Percentiles rank a stretch among this genome's conserved stretches.
Evolutionary conservation across 2,329 filamentous ascomycete species (phyloP).

Genomic region (Fusarium dlaminii): DNA sequence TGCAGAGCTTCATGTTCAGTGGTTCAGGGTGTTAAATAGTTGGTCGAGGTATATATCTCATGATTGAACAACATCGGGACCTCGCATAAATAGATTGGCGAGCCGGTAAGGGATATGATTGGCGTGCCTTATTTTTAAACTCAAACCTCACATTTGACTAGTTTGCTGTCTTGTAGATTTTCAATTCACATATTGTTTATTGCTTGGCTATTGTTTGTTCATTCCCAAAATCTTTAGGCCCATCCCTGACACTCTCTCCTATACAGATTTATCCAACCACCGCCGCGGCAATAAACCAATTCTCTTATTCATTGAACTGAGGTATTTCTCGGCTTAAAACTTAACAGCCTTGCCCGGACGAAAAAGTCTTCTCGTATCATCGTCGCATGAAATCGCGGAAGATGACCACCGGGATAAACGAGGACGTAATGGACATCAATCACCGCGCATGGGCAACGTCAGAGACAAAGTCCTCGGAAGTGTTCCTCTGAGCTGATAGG

Average conservation of each 20-base stretch:
- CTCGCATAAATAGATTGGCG: slow-evolving; percentile 6
- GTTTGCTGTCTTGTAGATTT: neutral
- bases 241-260: neutral
- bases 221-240: neutral
- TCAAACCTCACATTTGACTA: neutral
- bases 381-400: slow-evolving; percentile 34
- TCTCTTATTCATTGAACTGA: slow-evolving; percentile 10
- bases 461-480: slow-evolving; percentile 3
- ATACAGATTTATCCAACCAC: neutral
- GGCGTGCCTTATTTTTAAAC: neutral
- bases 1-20: neutral
- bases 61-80: neutral
- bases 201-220: neutral
- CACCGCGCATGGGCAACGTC: slow-evolving; percentile 25
- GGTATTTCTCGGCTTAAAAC: slow-evolving; percentile 24
- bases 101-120: neutral
- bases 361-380: slow-evolving; percentile 10
- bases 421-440: slow-evolving; percentile 42
- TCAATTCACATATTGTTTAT: neutral
- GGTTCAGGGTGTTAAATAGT: neutral
- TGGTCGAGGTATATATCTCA: neutral
- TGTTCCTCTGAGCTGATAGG: slow-evolving; percentile 9
- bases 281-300: neutral
- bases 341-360: neutral
- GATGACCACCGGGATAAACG: slow-evolving; percentile 18